Percentiles rank a stretch among this genome's conserved stretches.
Evolutionary conservation across 805 yeast genomes (phyloP).

Genomic region (Candida easanensis): DNA sequence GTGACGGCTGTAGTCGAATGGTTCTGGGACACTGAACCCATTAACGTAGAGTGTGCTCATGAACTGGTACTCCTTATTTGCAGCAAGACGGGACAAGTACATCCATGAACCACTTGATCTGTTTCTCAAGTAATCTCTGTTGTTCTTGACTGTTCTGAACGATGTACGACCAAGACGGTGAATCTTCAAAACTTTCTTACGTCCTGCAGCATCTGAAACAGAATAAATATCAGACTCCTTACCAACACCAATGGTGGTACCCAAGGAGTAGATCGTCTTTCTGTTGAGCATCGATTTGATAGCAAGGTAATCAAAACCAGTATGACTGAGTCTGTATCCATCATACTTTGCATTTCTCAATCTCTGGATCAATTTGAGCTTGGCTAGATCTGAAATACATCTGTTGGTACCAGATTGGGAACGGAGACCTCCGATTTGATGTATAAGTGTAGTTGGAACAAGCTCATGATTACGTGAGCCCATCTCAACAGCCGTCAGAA

Average conservation of each 20-base stretch:
- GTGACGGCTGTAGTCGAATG: conserved; percentile 88
- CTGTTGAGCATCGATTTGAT: conserved; percentile 78
- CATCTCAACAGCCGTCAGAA: conserved; percentile 82
- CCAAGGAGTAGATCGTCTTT: conserved; percentile 72
- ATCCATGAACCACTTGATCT: conserved; percentile 86
- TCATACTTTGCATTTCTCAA: conserved; percentile 92
- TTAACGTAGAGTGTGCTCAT: conserved; percentile 71
- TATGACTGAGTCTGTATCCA: conserved; percentile 85
- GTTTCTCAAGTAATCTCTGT: conserved; percentile 81
- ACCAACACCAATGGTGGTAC: conserved; percentile 91
- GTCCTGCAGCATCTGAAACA: conserved; percentile 65
- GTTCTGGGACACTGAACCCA: conserved; percentile 85
- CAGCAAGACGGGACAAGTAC: conserved; percentile 86
- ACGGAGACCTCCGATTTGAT: conserved; percentile 73
- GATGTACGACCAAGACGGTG: conserved; percentile 94
- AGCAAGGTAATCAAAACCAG: conserved; percentile 91
- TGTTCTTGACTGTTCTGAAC: conserved; percentile 87
- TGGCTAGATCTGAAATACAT: conserved; percentile 83
- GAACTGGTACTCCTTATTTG: conserved; percentile 87
- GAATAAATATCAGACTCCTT: conserved; percentile 95
- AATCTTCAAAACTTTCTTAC: conserved; percentile 76
- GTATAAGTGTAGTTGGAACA: conserved; percentile 86
- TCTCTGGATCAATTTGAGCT: conserved; percentile 71
- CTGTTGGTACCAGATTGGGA: conserved; percentile 74
- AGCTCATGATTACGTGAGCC: conserved; percentile 93